Conservation (phyloP, 495 filamentous ascomycete genomes). For the Lophiostoma macrostomum region DNA sequence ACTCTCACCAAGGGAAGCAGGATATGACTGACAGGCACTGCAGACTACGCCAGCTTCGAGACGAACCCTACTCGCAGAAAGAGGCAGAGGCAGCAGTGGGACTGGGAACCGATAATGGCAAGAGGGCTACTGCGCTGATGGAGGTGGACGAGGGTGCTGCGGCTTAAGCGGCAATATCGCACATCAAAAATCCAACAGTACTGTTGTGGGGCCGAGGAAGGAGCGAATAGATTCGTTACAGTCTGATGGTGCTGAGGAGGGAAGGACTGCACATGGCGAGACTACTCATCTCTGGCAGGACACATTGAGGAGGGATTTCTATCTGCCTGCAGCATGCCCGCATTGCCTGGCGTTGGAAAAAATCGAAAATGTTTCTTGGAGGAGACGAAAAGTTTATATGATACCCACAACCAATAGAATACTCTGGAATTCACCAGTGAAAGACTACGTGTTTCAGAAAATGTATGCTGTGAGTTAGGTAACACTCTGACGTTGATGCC, state of each 20-base stretch:
- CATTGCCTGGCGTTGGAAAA: slow-evolving; percentile 16
- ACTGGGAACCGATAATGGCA: slow-evolving; percentile 63
- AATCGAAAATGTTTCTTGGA: neutral
- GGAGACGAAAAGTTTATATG: slow-evolving; percentile 8
- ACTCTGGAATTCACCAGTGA: neutral
- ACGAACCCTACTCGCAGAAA: slow-evolving; percentile 81
- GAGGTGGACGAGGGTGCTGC: slow-evolving; percentile 20
- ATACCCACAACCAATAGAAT: slow-evolving; percentile 20
- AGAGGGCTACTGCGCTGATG: slow-evolving; percentile 28
- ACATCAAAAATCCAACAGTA: slow-evolving; percentile 5
- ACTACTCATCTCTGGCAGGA: no score
- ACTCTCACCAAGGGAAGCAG: slow-evolving; percentile 10
- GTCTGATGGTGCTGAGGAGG: no score
- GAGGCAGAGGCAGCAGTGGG: slow-evolving; percentile 80
- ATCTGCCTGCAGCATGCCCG: slow-evolving; percentile 1
- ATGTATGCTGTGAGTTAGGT: slow-evolving; percentile 13
- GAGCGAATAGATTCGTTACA: no score
- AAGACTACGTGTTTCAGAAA: slow-evolving; percentile 5
- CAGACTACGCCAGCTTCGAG: slow-evolving; percentile 70
- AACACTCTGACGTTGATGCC: slow-evolving; percentile 22
- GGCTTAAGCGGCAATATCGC: neutral
- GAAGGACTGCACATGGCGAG: no score
- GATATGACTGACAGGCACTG: slow-evolving; percentile 1
- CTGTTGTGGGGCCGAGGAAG: no score
- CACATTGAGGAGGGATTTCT: no score